Evolutionary conservation across 805 yeast species (phyloP).

Genomic region (Candida orba): DNA sequence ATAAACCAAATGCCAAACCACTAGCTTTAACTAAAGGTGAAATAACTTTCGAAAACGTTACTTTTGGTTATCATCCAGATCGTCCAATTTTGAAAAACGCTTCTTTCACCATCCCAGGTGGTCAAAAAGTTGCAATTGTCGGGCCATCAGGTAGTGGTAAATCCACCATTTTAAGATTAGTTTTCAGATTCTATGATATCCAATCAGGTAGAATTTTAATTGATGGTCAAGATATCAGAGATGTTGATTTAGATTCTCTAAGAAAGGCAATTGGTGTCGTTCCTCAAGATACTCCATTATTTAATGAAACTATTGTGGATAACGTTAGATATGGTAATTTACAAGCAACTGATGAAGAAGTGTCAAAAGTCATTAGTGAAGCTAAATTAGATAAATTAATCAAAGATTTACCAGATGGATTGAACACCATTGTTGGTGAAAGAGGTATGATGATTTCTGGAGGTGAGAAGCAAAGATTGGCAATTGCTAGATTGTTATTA

Average conservation of each 20-base stretch:
- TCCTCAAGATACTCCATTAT: constrained; percentile 95
- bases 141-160: constrained; percentile 97
- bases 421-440: constrained; percentile 87
- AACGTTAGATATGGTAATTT: constrained; percentile 83
- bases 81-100: constrained; percentile 80
- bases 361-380: constrained; percentile 50
- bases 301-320: constrained; percentile 83
- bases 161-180: constrained; percentile 76
- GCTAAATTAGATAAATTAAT: constrained; percentile 66
- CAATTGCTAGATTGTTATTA: constrained; percentile 83
- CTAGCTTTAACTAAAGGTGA: constrained; percentile 51
- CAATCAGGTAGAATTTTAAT: constrained; percentile 67
- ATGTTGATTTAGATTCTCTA: constrained; percentile 67
- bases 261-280: constrained; percentile 81
- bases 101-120: constrained; percentile 81
- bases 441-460: constrained; percentile 99
- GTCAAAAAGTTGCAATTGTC: constrained; percentile 85
- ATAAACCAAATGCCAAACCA: constrained; percentile 55
- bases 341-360: constrained; percentile 66
- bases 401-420: constrained; percentile 72
- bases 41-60: constrained; percentile 81
- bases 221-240: constrained; percentile 83
- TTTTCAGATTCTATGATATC: constrained; percentile 87
- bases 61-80: constrained; percentile 87
- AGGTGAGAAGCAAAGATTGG: constrained; percentile 96